Evolutionary conservation across 345 rosid genomes (phyloP), one percentile per base, ranked within the genome.

Genomic region (Hypericum perforatum): DNA sequence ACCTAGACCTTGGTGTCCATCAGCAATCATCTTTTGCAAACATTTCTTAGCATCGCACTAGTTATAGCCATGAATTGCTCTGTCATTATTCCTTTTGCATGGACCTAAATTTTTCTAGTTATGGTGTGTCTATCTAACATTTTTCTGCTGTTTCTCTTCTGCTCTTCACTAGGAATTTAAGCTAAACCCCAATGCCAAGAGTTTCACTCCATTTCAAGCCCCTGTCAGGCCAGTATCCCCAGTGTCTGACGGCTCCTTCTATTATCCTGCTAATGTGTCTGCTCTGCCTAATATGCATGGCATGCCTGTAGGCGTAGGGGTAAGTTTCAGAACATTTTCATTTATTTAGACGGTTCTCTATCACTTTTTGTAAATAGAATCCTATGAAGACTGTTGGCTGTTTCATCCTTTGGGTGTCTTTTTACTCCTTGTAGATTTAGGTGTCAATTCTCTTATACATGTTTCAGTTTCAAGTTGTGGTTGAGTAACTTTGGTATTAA

Each of bases 151-250:
- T 16, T 49, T n/a, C 41, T 41, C 32, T 2, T 37, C n/a, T 45
- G 2, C 16, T 22, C 52, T 14, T 54, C 59, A 15, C 55, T 84
- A 92, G 98, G 98, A 85, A 77, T 92, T 92, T 72, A 92, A 71
- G 64, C 81, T 82, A 39, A 92, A 88, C 74, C 98, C 96, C 41
- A 80, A 92, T 32, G 98, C 97, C 12, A 84, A 86, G 84, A 85
- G 94, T 60, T 89, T 84, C 69, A 69, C 56, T 10, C 95, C 85
- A 53, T 54, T 84, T 55, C 82, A 75, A 57, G 42, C 70, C 5
- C 62, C 77, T 65, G 71, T 64, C 16, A 69, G 88, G 69, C 95
- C 87, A 54, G 72, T 59, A 49, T 69, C 96, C 50, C 85, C 91
- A 15, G 60, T 75, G 5, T n/a, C 85, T 13, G 89, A 88, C 65